Evolutionary conservation across 2,329 filamentous ascomycete species (phyloP).

Genomic region (Verticillium alfalfae): DNA sequence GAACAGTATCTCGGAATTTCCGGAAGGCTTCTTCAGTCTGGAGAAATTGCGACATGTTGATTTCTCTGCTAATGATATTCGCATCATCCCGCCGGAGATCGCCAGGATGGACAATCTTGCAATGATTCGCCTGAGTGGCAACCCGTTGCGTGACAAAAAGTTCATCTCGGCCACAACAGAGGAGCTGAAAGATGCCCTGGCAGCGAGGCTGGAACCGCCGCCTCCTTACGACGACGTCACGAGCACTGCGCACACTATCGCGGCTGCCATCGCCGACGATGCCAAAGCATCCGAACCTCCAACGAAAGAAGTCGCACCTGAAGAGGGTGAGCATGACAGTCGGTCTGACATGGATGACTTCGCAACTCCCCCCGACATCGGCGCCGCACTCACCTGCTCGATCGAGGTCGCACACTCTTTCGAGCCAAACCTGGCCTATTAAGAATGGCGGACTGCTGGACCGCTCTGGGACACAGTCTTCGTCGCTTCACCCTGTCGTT

Average conservation of each 20-base stretch:
- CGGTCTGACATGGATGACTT: conserved; percentile 51
- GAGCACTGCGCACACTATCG: conserved; percentile 5
- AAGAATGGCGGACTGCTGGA: conserved; percentile 62
- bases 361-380: conserved; percentile 53
- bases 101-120: conserved; percentile 73
- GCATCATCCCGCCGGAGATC: conserved; percentile 67
- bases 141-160: conserved; percentile 84
- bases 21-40: conserved; percentile 66
- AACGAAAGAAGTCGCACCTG: conserved; percentile 4
- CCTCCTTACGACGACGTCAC: conserved; percentile 28
- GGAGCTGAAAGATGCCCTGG: conserved; percentile 71
- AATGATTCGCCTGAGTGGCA: conserved; percentile 76
- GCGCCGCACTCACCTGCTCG: conserved; percentile 43
- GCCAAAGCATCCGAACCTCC: conserved; percentile 20
- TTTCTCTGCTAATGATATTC: conserved; percentile 80
- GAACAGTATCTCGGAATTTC: conserved; percentile 73
- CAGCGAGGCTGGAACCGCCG: conserved; percentile 58
- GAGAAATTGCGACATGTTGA: conserved; percentile 69
- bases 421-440: conserved; percentile 46
- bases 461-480: conserved; percentile 60
- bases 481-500: conserved; percentile 52
- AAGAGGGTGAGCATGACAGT: conserved; percentile 31
- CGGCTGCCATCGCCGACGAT: conserved; percentile 19
- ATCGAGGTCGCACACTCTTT: conserved; percentile 41
- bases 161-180: conserved; percentile 75